Evolutionary conservation across 495 filamentous ascomycete species (phyloP), one percentile per base, ranked within the genome.

Genomic region (Jackrogersella minutella): DNA sequence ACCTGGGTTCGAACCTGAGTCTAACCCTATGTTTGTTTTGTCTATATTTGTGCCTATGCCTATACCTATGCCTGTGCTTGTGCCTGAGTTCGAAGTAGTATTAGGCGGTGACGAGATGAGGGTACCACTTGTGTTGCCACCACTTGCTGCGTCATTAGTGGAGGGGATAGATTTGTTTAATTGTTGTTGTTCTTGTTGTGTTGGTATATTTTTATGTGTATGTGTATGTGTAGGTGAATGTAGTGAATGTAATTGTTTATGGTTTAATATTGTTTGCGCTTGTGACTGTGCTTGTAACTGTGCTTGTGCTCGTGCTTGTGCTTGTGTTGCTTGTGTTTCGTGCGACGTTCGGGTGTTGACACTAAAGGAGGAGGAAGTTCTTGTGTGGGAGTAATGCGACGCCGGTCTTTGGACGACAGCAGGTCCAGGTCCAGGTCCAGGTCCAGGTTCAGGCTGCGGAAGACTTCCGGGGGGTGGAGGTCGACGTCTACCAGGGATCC

Each of bases 401-500:
- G 47, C 71, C 33, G 70, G 64, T 24, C 59, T 68, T 26, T 64
- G 62, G 36, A 47, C 39, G 10, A 58, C 40, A 64, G 26, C 46
- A 64, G n/a, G n/a, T n/a, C n/a, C n/a, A n/a, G n/a, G n/a, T n/a
- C n/a, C n/a, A n/a, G n/a, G n/a, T n/a, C n/a, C n/a, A n/a, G n/a
- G n/a, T n/a, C n/a, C n/a, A n/a, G n/a, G n/a, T n/a, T n/a, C n/a
- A n/a, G 53, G n/a, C 52, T 54, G 71, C 54, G 65, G 53, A 54
- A 66, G 46, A 51, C 46, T 68, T 67, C 62, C 62, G 58, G 67
- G 55, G 11, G 64, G 66, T 41, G 68, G 66, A 64, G 69, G 69
- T 16, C 56, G 69, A 62, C 64, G 74, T 70, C 57, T 77, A 46
- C 73, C 74, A 49, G 66, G 59, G 37, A 69, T 69, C 52, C 67